phyloP scores from a whole-genome alignment of 805 yeast genomes.

The Grigorovia jiainica region DNA sequence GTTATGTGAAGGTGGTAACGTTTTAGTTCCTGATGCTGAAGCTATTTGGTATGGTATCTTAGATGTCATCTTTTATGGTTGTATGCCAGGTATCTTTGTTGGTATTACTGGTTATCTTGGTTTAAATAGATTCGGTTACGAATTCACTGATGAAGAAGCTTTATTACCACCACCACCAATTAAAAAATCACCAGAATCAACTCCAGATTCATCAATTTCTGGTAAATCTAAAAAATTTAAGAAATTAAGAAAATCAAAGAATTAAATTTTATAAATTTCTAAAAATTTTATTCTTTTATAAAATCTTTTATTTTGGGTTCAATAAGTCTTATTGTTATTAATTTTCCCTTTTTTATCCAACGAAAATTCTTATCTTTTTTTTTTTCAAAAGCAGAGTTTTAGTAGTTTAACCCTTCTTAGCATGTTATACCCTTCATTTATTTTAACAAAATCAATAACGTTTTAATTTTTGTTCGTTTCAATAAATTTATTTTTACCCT shows the following conservation, averaged over 20 bases:
- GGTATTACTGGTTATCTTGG: slow-evolving; percentile 17
- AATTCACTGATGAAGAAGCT: slow-evolving; percentile 4
- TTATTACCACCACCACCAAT: slow-evolving; percentile 4
- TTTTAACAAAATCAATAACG: neutral
- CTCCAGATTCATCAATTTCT: slow-evolving; percentile 11
- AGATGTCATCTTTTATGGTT: slow-evolving; percentile 38
- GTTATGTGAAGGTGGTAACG: slow-evolving; percentile 52
- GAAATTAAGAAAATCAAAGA: slow-evolving; percentile 10
- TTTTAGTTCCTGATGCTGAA: slow-evolving; percentile 48
- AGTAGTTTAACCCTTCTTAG: neutral
- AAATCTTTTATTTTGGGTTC: too few species aligned
- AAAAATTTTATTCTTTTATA: too few species aligned
- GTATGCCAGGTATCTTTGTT: slow-evolving; percentile 20
- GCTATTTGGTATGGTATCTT: slow-evolving; percentile 51
- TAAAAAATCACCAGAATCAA: slow-evolving; percentile 7
- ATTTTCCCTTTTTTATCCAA: neutral
- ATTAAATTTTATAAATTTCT: neutral
- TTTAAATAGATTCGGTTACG: slow-evolving; percentile 15
- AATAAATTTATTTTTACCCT: neutral
- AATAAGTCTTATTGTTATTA: too few species aligned
- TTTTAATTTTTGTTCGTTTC: neutral
- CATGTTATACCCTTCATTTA: neutral
- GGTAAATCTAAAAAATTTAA: slow-evolving; percentile 8
- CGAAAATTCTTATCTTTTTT: neutral
- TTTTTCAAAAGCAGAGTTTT: neutral